Percentiles rank a stretch among this genome's conserved stretches.
Conservation (phyloP, 2,329 filamentous ascomycete species). For the Paecilomyces sp. region DNA sequence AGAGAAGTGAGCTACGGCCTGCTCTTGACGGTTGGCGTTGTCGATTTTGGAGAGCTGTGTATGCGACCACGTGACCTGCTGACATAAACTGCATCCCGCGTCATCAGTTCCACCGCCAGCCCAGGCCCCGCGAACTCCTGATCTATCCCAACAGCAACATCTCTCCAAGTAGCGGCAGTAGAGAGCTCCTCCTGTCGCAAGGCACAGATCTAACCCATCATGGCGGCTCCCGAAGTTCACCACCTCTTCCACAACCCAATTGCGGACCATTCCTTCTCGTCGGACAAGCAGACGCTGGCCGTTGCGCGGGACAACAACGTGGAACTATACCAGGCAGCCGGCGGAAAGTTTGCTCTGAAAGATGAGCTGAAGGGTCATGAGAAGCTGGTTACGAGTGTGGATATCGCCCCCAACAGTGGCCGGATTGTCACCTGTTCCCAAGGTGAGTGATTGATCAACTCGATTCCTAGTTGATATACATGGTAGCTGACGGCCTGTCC, state of each 20-base stretch:
- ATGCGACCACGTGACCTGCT: not conserved
- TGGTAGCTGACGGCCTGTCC: slow-evolving; percentile 3
- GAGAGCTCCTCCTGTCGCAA: slow-evolving; percentile 91
- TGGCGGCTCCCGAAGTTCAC: slow-evolving; percentile 85
- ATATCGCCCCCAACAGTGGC: slow-evolving; percentile 84
- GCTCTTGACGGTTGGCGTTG: not conserved
- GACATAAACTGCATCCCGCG: not conserved
- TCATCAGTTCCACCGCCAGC: not conserved
- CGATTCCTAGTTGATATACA: slow-evolving; percentile 1
- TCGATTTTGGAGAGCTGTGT: not conserved
- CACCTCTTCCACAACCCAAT: slow-evolving; percentile 96
- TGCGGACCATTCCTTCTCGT: slow-evolving; percentile 95
- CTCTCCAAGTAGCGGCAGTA: slow-evolving; percentile 61
- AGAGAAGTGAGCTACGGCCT: not conserved
- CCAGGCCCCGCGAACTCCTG: slow-evolving; percentile 1
- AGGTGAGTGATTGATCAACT: slow-evolving; percentile 45
- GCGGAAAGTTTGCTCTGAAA: slow-evolving; percentile 70
- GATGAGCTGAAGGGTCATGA: slow-evolving; percentile 95
- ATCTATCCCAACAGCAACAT: slow-evolving; percentile 2
- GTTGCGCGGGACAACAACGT: slow-evolving; percentile 86
- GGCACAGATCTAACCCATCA: slow-evolving; percentile 37
- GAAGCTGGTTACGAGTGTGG: slow-evolving; percentile 92
- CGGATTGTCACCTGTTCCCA: slow-evolving; percentile 98
- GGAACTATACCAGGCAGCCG: slow-evolving; percentile 73
- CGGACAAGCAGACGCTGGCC: slow-evolving; percentile 79